Base-by-base conservation (phyloP, 2,329 filamentous ascomycete genomes). In the Zymoseptoria brevis region DNA sequence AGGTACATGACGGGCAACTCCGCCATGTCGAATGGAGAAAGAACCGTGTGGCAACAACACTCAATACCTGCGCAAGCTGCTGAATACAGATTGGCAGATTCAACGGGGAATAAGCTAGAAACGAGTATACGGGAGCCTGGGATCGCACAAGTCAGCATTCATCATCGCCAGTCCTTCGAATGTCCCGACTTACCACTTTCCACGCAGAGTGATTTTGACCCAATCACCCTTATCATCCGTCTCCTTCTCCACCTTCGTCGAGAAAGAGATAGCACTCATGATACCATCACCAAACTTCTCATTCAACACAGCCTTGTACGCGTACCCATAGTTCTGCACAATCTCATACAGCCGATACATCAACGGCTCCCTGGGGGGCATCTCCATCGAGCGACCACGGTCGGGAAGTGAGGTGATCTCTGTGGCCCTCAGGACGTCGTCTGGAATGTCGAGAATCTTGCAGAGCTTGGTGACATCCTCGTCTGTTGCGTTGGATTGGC, bases 321-420 rank as follows among this genome's bases (percentile, higher is more conserved):
- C 89, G 74, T 96, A 95, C 1, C 93, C 93, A 71, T 96, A 96
- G 74, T 96, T 97, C 78, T 96, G 92, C 62, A 97, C 87, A 72
- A 96, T 88, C 80, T 97, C 93, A 74, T 90, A 96, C 60, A 96
- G 74, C 2, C 93, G 81, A 75, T 97, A 97, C 71, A 96, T 92
- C 66, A 95, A 76, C 4, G 90, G 90, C 72, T 96, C 90, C 60
- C 83, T 86, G 0, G 89, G 89, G 0, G 89, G 90, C 89, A 94
- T 92, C 59, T 90, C 87, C 1, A 90, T 84, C 0, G 86, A 83
- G 56, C 85, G 81, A 35, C 92, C 92, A 2, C 92, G 83, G 73
- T 96, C 89, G 0, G 91, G 92, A 69, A 89, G 92, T 0, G 85
- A 87, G 35, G 79, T 79, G 63, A 94, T 79, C 67, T 89, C 83